phyloP scores from a whole-genome alignment of 1,139 yeast genomes.

The Taphrina populina region DNA sequence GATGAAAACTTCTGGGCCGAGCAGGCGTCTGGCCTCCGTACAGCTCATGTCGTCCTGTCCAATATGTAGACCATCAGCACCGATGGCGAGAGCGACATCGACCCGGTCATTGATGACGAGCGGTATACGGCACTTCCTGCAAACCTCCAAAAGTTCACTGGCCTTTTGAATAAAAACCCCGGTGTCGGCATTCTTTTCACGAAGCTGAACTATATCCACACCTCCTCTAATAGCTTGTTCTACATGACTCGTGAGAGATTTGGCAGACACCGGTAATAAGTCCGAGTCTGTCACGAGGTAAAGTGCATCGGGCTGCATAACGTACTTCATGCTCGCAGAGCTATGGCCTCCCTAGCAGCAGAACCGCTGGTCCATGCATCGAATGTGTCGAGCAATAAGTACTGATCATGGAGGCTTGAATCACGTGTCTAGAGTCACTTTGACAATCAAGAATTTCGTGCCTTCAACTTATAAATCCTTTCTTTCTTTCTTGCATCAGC shows the following conservation, averaged over 20 bases:
- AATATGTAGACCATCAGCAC: conserved; percentile 89
- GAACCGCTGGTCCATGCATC: too few species aligned
- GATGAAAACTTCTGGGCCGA: conserved; percentile 72
- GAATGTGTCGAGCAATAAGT: too few species aligned
- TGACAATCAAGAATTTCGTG: too few species aligned
- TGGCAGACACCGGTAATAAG: conserved; percentile 61
- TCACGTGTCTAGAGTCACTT: too few species aligned
- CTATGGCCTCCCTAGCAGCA: too few species aligned
- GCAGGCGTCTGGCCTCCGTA: conserved; percentile 55
- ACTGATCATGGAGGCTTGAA: too few species aligned
- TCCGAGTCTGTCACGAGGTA: conserved; percentile 82
- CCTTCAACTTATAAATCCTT: too few species aligned
- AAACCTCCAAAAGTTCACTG: conserved; percentile 57
- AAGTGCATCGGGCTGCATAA: conserved; percentile 49
- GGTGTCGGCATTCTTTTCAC: conserved; percentile 76
- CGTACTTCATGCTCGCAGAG: too few species aligned
- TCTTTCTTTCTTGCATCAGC: too few species aligned
- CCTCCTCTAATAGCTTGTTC: conserved; percentile 65
- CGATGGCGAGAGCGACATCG: conserved; percentile 86
- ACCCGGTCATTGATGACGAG: conserved; percentile 82
- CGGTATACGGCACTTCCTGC: conserved; percentile 63
- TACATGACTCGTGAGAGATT: conserved; percentile 55
- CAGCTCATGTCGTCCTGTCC: conserved; percentile 86
- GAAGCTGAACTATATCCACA: conserved; percentile 74
- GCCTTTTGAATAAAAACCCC: conserved; percentile 67